These are phyloP conservation scores for Fistulina hepatica DNA, from an alignment of 1,284 basidiomycete genomes.

Conservation along the genomic window DNA sequence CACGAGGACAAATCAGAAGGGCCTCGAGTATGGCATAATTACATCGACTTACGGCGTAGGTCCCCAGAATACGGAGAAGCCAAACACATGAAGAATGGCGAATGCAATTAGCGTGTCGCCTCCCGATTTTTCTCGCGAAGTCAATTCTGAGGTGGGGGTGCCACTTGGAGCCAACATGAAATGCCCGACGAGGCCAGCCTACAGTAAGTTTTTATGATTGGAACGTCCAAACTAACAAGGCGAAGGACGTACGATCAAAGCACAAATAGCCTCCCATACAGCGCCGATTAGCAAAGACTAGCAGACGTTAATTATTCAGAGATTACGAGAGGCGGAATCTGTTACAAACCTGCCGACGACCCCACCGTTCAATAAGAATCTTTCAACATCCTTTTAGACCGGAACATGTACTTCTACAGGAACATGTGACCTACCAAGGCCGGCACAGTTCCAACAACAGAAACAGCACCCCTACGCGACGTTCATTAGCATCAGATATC, in stretches of 20 bases:
- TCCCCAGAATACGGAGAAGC: conserved; percentile 66
- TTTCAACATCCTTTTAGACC: too few species aligned
- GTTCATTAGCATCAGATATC: too few species aligned
- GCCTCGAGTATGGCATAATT: too few species aligned
- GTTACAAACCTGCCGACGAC: conserved; percentile 41
- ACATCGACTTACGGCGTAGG: conserved; percentile 46
- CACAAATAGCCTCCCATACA: conserved; percentile 47
- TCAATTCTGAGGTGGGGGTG: conserved; percentile 33
- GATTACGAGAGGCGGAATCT: not conserved
- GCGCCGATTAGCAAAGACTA: conserved; percentile 61
- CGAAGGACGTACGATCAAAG: conserved; percentile 39
- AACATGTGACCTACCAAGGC: conserved; percentile 31
- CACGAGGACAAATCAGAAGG: too few species aligned
- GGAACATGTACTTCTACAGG: too few species aligned
- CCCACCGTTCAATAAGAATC: conserved; percentile 38
- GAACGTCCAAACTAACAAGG: conserved; percentile 3
- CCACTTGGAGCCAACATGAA: conserved; percentile 47
- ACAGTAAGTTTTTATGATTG: conserved; percentile 2
- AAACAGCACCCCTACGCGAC: conserved; percentile 63
- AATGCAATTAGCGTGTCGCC: conserved; percentile 62
- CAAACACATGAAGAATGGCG: conserved; percentile 66
- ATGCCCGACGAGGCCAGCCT: conserved; percentile 66
- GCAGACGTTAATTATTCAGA: too few species aligned
- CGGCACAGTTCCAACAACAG: conserved; percentile 54
- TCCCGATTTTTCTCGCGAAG: conserved; percentile 44